These are phyloP conservation scores for Tetrapisispora phaffii DNA, from an alignment of 805 yeast species.

Conservation along the genomic window DNA sequence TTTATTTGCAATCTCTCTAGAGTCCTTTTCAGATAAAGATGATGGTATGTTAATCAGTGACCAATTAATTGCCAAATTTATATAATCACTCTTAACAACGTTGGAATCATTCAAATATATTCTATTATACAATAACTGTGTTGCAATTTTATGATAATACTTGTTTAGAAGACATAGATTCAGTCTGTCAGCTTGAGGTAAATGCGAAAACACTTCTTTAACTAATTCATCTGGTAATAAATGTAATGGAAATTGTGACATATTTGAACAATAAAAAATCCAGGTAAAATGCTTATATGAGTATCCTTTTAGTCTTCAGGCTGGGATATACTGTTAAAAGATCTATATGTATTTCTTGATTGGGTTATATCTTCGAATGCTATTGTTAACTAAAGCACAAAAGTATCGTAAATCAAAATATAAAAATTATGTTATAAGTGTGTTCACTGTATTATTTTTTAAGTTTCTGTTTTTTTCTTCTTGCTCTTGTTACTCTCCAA, in stretches of 20 bases:
- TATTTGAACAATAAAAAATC: too few relatives aligned
- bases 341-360: too few relatives aligned
- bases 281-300: too few relatives aligned
- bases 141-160: slow-evolving; percentile 25
- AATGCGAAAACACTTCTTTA: slow-evolving; percentile 27
- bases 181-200: slow-evolving; percentile 30
- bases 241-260: slow-evolving; percentile 11
- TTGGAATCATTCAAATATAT: slow-evolving; percentile 35
- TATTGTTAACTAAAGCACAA: too few relatives aligned
- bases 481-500: too few relatives aligned
- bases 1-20: slow-evolving; percentile 26
- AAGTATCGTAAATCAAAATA: too few relatives aligned
- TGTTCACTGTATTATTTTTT: too few relatives aligned
- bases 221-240: slow-evolving; percentile 23
- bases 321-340: too few relatives aligned
- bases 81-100: slow-evolving; percentile 30
- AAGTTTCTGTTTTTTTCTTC: too few relatives aligned
- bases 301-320: too few relatives aligned
- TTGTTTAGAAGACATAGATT: slow-evolving; percentile 20
- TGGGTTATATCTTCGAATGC: too few relatives aligned
- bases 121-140: slow-evolving; percentile 28
- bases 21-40: slow-evolving; percentile 17
- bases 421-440: too few relatives aligned
- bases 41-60: slow-evolving; percentile 26
- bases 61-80: slow-evolving; percentile 34